These are phyloP conservation scores for Capsella rubella DNA, from an alignment of 441 rosid genomes.

Conservation along the genomic window DNA sequence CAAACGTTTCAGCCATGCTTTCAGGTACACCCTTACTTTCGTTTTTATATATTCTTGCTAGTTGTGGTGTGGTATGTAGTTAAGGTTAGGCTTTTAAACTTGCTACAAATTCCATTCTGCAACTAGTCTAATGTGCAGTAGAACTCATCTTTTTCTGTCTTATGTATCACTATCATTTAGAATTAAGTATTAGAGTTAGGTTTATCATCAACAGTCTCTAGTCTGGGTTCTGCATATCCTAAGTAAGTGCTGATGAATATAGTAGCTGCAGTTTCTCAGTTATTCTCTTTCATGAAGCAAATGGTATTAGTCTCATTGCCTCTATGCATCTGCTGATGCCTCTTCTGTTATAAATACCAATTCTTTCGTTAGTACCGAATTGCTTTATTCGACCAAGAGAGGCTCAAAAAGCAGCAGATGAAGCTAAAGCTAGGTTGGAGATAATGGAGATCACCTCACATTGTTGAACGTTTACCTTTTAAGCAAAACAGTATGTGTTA, in stretches of 20 bases:
- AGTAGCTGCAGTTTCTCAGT: conserved; percentile 98
- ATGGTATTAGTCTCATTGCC: conserved; percentile 96
- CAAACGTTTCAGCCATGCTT: conserved; percentile 93
- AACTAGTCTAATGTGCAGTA: conserved; percentile 31
- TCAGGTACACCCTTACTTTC: conserved; percentile 61
- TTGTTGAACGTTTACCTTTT: conserved; percentile 92
- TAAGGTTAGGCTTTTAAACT: conserved; percentile 21
- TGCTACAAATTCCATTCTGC: conserved; percentile 21
- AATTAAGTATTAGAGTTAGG: conserved; percentile 57
- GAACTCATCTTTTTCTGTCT: not conserved
- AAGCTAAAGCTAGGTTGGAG: conserved; percentile 97
- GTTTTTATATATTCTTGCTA: conserved; percentile 18
- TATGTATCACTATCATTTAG: conserved; percentile 42
- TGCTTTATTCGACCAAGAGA: conserved; percentile 99
- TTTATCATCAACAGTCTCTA: conserved; percentile 85
- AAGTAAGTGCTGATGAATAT: conserved; percentile 89
- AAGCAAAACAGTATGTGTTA: conserved; percentile 86
- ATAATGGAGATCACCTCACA: conserved; percentile 98
- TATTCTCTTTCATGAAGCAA: conserved; percentile 92
- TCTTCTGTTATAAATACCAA: conserved; percentile 86
- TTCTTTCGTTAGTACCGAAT: conserved; percentile 59
- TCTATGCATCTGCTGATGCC: conserved; percentile 97
- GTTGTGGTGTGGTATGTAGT: conserved; percentile 10
- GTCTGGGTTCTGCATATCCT: conserved; percentile 78
- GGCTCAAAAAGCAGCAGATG: conserved; percentile 99